Conservation (phyloP, 2,329 filamentous ascomycete species). For the Anisogramma anomala region DNA sequence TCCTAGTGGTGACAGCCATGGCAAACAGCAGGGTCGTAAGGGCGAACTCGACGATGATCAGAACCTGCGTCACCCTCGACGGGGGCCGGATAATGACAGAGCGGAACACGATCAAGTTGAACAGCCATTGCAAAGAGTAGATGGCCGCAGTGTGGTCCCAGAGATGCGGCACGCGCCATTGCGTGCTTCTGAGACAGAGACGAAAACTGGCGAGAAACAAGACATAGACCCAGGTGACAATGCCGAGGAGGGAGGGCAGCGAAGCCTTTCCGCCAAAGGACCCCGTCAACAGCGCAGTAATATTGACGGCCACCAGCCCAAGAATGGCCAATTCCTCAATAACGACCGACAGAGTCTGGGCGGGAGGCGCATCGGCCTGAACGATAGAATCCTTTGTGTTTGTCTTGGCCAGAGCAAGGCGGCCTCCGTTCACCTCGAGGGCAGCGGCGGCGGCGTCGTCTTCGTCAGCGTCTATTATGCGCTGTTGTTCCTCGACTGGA, state of each 20-base stretch:
- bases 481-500: constrained; percentile 32
- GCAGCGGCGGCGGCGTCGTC: constrained; percentile 48
- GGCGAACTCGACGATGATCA: constrained; percentile 63
- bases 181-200: constrained; percentile 52
- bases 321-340: constrained; percentile 66
- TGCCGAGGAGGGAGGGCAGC: constrained; percentile 51
- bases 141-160: constrained; percentile 90
- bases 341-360: constrained; percentile 56
- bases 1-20: constrained; percentile 71
- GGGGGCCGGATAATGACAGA: constrained; percentile 70
- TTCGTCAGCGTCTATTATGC: constrained; percentile 35
- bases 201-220: constrained; percentile 62
- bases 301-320: constrained; percentile 58
- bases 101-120: constrained; percentile 66
- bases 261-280: constrained; percentile 47
- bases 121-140: constrained; percentile 74
- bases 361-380: constrained; percentile 64
- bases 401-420: constrained; percentile 46
- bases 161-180: constrained; percentile 57
- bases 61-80: constrained; percentile 47
- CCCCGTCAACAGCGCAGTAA: constrained; percentile 49
- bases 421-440: constrained; percentile 43
- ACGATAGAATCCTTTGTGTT: constrained; percentile 53
- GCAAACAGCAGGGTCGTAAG: constrained; percentile 62
- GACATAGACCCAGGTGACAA: constrained; percentile 73